These are phyloP conservation scores for Neurospora crassa DNA, from an alignment of 2,329 filamentous ascomycete genomes.

Conservation along the genomic window DNA sequence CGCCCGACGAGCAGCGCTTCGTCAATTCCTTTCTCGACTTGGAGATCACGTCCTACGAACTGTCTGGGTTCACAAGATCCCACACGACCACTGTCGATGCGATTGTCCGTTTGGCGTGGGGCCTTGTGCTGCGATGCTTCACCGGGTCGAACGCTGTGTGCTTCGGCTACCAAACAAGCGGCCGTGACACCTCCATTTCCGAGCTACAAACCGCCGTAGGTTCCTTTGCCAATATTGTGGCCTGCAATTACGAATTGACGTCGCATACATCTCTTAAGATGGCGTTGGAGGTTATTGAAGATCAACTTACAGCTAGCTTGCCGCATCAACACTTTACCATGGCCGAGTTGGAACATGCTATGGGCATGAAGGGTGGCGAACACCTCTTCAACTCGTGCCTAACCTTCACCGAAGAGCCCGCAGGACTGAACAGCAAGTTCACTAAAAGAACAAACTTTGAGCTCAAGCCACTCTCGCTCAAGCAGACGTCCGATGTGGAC, in stretches of 20 bases:
- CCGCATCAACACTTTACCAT: conserved; percentile 37
- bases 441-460: conserved; percentile 19
- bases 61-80: conserved; percentile 34
- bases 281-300: conserved; percentile 24
- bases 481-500: conserved; percentile 37
- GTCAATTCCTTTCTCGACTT: conserved; percentile 30
- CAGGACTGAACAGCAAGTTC: conserved; percentile 26
- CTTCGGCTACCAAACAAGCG: conserved; percentile 42
- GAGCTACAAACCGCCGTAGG: conserved; percentile 35
- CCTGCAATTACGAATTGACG: conserved; percentile 26
- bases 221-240: conserved; percentile 32
- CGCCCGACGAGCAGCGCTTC: conserved; percentile 18
- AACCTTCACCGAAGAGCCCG: conserved; percentile 34
- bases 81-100: conserved; percentile 36
- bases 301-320: conserved; percentile 21
- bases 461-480: conserved; percentile 27
- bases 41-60: conserved; percentile 28
- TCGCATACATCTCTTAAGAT: conserved; percentile 24
- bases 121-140: conserved; percentile 44
- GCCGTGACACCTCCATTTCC: conserved; percentile 32
- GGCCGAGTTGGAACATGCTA: conserved; percentile 35
- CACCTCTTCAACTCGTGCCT: conserved; percentile 42
- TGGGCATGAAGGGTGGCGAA: conserved; percentile 30
- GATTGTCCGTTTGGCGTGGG: conserved; percentile 51
- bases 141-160: conserved; percentile 41